phyloP scores from a whole-genome alignment of 805 yeast species.

The Saturnispora besseyi region DNA sequence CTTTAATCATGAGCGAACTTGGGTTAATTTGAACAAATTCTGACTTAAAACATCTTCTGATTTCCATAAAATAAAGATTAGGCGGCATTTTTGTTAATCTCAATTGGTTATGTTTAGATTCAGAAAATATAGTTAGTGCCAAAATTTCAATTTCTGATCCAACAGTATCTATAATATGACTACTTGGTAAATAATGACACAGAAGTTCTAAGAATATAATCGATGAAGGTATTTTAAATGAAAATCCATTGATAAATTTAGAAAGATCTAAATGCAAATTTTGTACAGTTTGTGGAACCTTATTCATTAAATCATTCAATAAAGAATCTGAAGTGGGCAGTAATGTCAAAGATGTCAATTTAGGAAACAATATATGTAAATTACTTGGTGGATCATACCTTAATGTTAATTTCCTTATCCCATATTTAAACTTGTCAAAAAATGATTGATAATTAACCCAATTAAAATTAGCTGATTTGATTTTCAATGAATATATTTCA shows the following conservation, averaged over 20 bases:
- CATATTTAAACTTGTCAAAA: not conserved
- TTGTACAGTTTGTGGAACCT: not conserved
- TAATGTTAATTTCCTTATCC: not conserved
- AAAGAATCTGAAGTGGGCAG: not conserved
- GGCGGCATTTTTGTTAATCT: slow-evolving; percentile 1
- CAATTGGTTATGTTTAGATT: not conserved
- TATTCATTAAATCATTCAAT: not conserved
- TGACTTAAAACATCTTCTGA: slow-evolving; percentile 5
- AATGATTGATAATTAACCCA: not conserved
- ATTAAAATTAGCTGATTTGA: not conserved
- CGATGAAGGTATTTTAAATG: not conserved
- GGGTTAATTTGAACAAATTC: slow-evolving; percentile 5
- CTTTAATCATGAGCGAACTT: not conserved
- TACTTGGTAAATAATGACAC: slow-evolving; percentile 5
- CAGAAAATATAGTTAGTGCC: slow-evolving; percentile 1
- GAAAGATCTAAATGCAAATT: slow-evolving; percentile 8
- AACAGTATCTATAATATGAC: not conserved
- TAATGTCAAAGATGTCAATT: not conserved
- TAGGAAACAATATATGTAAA: not conserved
- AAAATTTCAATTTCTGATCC: slow-evolving; percentile 1
- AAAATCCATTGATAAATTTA: slow-evolving; percentile 2
- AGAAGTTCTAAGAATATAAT: slow-evolving; percentile 3
- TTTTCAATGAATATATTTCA: slow-evolving; percentile 2
- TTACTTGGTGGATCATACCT: not conserved
- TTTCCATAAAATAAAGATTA: slow-evolving; percentile 5